These are phyloP conservation scores for Metschnikowia vanudenii DNA, from an alignment of 805 yeast genomes.

Conservation along the genomic window DNA sequence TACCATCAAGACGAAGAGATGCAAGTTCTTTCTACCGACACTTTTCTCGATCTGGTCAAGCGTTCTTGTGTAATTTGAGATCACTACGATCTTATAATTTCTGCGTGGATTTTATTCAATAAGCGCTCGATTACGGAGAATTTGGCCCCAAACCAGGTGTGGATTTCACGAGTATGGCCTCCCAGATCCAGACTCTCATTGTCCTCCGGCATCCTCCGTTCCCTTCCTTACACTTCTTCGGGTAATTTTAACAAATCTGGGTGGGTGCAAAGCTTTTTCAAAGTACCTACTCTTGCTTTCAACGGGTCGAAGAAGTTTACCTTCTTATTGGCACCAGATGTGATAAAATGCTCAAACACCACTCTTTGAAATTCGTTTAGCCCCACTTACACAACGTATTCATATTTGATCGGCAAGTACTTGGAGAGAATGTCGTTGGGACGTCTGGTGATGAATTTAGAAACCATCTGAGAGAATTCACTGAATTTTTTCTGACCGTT, in stretches of 20 bases:
- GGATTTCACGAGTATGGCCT: conserved; percentile 69
- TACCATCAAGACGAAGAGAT: conserved; percentile 81
- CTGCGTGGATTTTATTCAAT: conserved; percentile 67
- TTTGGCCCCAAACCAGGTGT: conserved; percentile 83
- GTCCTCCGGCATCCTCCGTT: conserved; percentile 67
- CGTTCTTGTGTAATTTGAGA: conserved; percentile 93
- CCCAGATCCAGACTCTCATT: conserved; percentile 44
- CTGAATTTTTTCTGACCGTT: conserved; percentile 67
- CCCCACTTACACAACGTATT: conserved; percentile 91
- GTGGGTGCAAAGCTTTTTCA: conserved; percentile 91
- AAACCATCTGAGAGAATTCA: conserved; percentile 73
- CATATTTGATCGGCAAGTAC: conserved; percentile 92
- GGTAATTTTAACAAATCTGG: conserved; percentile 81
- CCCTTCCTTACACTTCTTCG: conserved; percentile 73
- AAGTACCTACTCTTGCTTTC: conserved; percentile 81
- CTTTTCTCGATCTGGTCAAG: conserved; percentile 81
- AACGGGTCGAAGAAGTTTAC: conserved; percentile 77
- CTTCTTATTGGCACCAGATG: conserved; percentile 73
- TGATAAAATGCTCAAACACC: conserved; percentile 70
- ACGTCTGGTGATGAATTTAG: conserved; percentile 88
- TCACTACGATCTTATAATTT: conserved; percentile 91
- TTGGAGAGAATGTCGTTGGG: conserved; percentile 93
- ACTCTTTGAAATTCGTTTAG: conserved; percentile 72
- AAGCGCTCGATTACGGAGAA: conserved; percentile 83
- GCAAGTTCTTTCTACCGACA: conserved; percentile 79